Conservation (phyloP, 202 grass and related monocot species). For the Eragrostis tef region DNA sequence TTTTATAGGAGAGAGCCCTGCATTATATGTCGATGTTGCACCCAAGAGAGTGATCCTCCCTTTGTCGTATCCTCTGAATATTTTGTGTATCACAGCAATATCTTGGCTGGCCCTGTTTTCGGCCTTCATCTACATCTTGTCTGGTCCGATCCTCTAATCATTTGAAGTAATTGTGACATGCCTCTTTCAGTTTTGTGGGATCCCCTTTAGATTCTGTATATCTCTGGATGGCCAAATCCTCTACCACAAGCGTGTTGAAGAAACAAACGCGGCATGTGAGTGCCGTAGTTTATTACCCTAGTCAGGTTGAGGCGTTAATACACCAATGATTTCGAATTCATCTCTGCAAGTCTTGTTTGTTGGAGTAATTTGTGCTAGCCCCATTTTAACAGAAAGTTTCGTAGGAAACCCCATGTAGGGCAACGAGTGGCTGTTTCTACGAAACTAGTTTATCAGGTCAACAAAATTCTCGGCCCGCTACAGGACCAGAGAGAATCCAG, state of each 20-base stretch:
- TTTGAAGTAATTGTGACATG: conserved; percentile 22
- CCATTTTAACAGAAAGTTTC: neutral
- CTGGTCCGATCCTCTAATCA: conserved; percentile 17
- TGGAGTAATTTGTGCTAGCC: neutral
- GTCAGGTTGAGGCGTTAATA: neutral
- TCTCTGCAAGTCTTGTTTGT: too few species aligned
- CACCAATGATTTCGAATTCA: too few species aligned
- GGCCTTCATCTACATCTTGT: conserved; percentile 9
- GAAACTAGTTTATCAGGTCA: neutral
- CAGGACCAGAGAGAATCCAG: conserved; percentile 21
- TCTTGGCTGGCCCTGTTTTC: conserved; percentile 24
- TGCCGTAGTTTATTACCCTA: neutral
- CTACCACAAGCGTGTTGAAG: neutral
- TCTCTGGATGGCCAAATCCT: neutral
- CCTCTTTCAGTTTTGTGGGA: neutral
- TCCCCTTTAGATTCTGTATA: neutral
- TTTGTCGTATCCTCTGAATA: neutral
- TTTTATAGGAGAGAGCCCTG: neutral
- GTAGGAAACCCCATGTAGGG: neutral
- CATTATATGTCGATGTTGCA: neutral
- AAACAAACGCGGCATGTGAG: neutral
- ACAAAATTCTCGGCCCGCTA: neutral
- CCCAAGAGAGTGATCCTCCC: neutral
- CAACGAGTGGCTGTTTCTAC: neutral
- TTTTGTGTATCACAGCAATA: conserved; percentile 27